Evolutionary conservation across 2,329 filamentous ascomycete genomes (phyloP), one percentile per base, ranked within the genome.

Genomic region (Alternaria gaisen): DNA sequence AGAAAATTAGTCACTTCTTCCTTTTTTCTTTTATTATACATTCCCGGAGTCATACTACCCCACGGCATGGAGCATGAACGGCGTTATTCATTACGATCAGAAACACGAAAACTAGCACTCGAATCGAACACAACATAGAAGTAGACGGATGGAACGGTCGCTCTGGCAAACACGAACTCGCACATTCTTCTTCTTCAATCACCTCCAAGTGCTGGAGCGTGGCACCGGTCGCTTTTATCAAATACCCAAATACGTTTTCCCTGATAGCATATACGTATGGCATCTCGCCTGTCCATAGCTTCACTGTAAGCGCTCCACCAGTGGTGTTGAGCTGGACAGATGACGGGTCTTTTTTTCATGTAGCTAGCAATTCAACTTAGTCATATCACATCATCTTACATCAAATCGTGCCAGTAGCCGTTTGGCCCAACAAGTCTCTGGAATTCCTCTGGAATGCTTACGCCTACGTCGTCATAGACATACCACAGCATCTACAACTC

Each of bases 191-290:
- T 60, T 51, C 59, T 51, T 65, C 66, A 71, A 36, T 67, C 65
- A 70, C 67, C 71, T 67, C 75, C 75, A 77, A 77, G 74, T 71
- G 74, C 74, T 78, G 72, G 75, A 74, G 68, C 70, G 64, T 71
- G 72, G 60, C 61, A 70, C 63, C 73, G 30, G 59, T 75, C 73
- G 68, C 60, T 77, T 67, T 66, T 61, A 56, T 56, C 61, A 59
- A 70, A 67, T 70, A 63, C 64, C 62, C 58, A 53, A 34, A 48
- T 36, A 42, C 56, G 38, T 52, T 63, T 60, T 60, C 30, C 41
- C 62, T 60, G 16, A 20, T 26, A 61, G 38, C 47, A 55, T 61
- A 36, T 55, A 56, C 58, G 61, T 63, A 66, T 46, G 38, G 56
- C 62, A 63, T 72, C 67, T 64, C 70, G 66, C 66, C 67, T 72